phyloP scores from a whole-genome alignment of 2,329 filamentous ascomycete genomes.

The Cercospora sojina region DNA sequence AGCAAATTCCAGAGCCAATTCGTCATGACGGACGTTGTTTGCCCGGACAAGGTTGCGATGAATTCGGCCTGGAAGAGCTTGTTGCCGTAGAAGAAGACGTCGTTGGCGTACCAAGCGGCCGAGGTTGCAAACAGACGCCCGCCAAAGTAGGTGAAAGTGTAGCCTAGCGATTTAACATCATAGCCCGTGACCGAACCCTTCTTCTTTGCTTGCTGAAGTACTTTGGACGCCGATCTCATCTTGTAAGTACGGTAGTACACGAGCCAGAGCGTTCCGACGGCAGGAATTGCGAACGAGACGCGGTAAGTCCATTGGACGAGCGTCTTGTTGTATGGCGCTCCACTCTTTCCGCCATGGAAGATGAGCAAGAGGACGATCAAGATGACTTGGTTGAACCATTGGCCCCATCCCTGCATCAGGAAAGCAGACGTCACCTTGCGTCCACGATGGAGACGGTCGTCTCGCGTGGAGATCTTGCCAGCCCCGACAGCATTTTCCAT shows the following conservation, averaged over 20 bases:
- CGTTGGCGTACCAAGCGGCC: conserved; percentile 91
- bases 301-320: conserved; percentile 88
- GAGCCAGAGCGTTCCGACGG: conserved; percentile 87
- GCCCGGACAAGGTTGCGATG: conserved; percentile 73
- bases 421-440: conserved; percentile 95
- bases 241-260: conserved; percentile 95
- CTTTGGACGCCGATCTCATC: conserved; percentile 84
- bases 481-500: conserved; percentile 77
- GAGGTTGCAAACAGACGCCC: conserved; percentile 83
- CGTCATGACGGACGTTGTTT: conserved; percentile 66
- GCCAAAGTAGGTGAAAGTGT: conserved; percentile 80
- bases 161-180: conserved; percentile 76
- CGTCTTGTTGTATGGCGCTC: conserved; percentile 73
- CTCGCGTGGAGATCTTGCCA: conserved; percentile 82
- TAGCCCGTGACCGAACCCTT: conserved; percentile 87
- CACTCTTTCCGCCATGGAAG: conserved; percentile 77
- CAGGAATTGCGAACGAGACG: conserved; percentile 86
- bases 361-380: conserved; percentile 83
- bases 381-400: conserved; percentile 88
- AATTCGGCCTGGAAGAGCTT: conserved; percentile 94
- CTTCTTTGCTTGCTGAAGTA: conserved; percentile 79
- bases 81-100: conserved; percentile 99
- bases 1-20: conserved; percentile 90
- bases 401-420: conserved; percentile 98
- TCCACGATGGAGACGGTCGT: conserved; percentile 91